Percentiles rank a stretch among this genome's conserved stretches.
Evolutionary conservation across 805 yeast species (phyloP).

Genomic region (Peterozyma toletana): DNA sequence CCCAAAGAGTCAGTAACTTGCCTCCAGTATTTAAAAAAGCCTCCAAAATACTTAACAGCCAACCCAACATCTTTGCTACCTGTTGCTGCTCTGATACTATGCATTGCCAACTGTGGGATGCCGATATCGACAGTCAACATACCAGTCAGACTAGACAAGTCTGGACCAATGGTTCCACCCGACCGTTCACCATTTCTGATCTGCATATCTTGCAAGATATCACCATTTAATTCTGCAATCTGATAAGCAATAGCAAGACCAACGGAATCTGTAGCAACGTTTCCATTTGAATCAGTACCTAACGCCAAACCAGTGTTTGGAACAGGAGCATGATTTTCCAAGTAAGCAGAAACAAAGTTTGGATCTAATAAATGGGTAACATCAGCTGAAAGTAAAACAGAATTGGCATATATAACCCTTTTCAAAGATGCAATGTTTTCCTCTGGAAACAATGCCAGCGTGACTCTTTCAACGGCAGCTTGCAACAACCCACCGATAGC

Average conservation of each 20-base stretch:
- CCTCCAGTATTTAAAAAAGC: conserved; percentile 66
- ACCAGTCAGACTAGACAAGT: conserved; percentile 54
- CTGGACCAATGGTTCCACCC: conserved; percentile 87
- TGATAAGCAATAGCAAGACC: conserved; percentile 67
- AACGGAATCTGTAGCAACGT: conserved; percentile 75
- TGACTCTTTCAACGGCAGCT: conserved; percentile 49
- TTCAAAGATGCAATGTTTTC: neutral
- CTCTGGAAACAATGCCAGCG: conserved; percentile 11
- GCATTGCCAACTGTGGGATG: conserved; percentile 81
- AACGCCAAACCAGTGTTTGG: conserved; percentile 73
- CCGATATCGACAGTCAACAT: conserved; percentile 78
- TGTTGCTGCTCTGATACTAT: conserved; percentile 73
- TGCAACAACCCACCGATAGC: conserved; percentile 73
- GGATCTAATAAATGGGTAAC: conserved; percentile 82
- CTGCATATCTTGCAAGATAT: conserved; percentile 72
- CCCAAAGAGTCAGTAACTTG: conserved; percentile 42
- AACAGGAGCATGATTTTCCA: conserved; percentile 72
- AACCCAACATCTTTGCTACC: conserved; percentile 74
- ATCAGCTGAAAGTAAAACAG: conserved; percentile 76
- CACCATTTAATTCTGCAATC: conserved; percentile 57
- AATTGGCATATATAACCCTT: conserved; percentile 41
- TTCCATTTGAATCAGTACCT: conserved; percentile 71
- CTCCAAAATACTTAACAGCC: conserved; percentile 63
- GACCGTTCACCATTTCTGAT: conserved; percentile 79
- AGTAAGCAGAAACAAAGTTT: conserved; percentile 56